Base-by-base conservation (phyloP, 2,329 filamentous ascomycete species). In the Exophiala xenobiotica region DNA sequence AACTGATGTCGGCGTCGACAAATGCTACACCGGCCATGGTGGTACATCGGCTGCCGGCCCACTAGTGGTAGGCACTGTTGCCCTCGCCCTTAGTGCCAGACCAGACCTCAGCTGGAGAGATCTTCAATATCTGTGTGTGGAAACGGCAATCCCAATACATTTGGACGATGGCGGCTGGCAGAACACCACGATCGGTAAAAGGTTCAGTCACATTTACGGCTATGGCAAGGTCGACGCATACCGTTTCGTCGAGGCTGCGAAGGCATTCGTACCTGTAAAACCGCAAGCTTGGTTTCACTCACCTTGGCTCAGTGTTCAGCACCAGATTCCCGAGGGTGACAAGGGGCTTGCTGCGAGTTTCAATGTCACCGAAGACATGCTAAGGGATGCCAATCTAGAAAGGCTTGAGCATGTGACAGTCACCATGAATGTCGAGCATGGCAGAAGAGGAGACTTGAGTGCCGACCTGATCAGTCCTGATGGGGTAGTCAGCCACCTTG, bases 1-100 rank as follows among this genome's bases (percentile, higher is more conserved):
- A 0, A 99, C 93, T 1, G 93, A 99, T 63, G 90, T 99, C 20
- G 93, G 93, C 45, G 72, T 78, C 26, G 87, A 95, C 67, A 75
- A 78, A 50, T 99, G 93, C 72, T 90, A 87, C 60, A 78, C 74
- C 55, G 77, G 78, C n/a, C 93, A 99, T 64, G 93, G 93, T 46
- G 93, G 93, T 55, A 99, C 93, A 2, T 99, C 93, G 9, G 93
- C 93, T 22, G 93, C 93, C 8, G 93, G 93, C 0, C 93, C 93
- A 19, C 78, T 99, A 31, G 93, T 89, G 26, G 92, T 91, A 18
- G 93, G 93, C 37, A 89, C 96, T 46, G 92, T 93, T 63, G 92
- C 93, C 8, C 80, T 99, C 3, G 89, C 90, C 24, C 78, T 99
- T 47, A 82, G 91, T 63, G 82, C 87, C 52, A 87, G 92, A 7